Conservation (phyloP, 2,329 filamentous ascomycete species). For the Zymoseptoria pseudotritici region DNA sequence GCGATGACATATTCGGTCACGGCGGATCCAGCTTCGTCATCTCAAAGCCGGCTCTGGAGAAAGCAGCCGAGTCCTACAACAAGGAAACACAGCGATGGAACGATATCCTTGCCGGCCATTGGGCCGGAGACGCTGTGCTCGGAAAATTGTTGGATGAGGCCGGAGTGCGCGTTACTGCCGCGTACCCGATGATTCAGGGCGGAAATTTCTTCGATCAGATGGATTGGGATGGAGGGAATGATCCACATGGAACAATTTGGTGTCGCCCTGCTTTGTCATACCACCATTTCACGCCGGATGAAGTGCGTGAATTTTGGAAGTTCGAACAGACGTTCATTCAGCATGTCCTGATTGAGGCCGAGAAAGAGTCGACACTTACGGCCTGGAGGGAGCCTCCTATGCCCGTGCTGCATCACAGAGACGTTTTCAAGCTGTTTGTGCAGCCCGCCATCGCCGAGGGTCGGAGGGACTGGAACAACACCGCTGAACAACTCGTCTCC, state of each 20-base stretch:
- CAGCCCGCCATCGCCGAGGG: slow-evolving; percentile 17
- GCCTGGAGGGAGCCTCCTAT: slow-evolving; percentile 10
- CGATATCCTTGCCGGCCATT: slow-evolving; percentile 39
- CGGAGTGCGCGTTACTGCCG: slow-evolving; percentile 37
- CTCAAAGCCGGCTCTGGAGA: slow-evolving; percentile 34
- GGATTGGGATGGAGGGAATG: slow-evolving; percentile 28
- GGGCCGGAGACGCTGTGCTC: slow-evolving; percentile 47
- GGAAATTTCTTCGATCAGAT: slow-evolving; percentile 31
- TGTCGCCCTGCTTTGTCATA: slow-evolving; percentile 36
- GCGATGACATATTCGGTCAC: slow-evolving; percentile 34
- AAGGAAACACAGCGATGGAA: slow-evolving; percentile 36
- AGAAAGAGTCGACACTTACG: background rate
- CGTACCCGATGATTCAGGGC: slow-evolving; percentile 38
- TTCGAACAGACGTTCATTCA: slow-evolving; percentile 26
- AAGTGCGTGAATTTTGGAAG: slow-evolving; percentile 21
- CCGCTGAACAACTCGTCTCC: slow-evolving; percentile 14
- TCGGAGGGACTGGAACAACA: slow-evolving; percentile 23
- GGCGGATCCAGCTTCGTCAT: slow-evolving; percentile 38
- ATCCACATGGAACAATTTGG: slow-evolving; percentile 30
- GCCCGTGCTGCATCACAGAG: slow-evolving; percentile 21
- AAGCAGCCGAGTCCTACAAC: slow-evolving; percentile 31
- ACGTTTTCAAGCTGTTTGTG: slow-evolving; percentile 24
- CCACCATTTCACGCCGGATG: slow-evolving; percentile 25
- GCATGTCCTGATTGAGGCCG: background rate
- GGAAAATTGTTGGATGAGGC: slow-evolving; percentile 40